phyloP scores from a whole-genome alignment of 805 yeast species.

The Maudiozyma barnettii region DNA sequence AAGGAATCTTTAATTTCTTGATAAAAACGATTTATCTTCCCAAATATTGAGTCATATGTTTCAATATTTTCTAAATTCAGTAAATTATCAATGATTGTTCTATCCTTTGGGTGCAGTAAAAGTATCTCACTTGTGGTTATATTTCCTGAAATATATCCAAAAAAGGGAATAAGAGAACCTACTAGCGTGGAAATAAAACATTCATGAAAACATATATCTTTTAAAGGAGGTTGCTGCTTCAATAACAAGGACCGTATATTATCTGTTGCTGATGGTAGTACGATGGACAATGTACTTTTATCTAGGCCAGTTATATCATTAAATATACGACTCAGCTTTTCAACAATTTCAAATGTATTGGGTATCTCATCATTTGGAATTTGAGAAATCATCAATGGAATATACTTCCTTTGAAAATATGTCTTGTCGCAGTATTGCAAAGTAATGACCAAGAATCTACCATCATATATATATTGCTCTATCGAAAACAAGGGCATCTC shows the following conservation, averaged over 20 bases:
- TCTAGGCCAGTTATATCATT: background rate
- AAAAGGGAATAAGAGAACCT: conserved; percentile 1
- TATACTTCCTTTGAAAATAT: background rate
- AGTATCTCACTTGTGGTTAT: background rate
- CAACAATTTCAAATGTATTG: too few relatives aligned
- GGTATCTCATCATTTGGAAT: too few relatives aligned
- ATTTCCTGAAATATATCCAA: background rate
- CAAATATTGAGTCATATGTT: conserved; percentile 8
- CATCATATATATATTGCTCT: conserved; percentile 5
- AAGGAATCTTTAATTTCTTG: conserved; percentile 5
- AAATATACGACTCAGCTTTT: background rate
- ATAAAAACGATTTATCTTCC: conserved; percentile 10
- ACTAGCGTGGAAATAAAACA: conserved; percentile 3
- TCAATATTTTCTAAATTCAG: conserved; percentile 7
- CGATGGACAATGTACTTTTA: background rate
- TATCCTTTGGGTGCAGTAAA: background rate
- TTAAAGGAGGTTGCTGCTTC: background rate
- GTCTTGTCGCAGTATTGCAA: conserved; percentile 8
- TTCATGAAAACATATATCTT: conserved; percentile 1
- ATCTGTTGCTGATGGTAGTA: background rate
- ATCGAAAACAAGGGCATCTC: conserved; percentile 5
- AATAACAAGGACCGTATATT: background rate
- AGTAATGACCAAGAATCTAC: conserved; percentile 5
- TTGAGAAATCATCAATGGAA: background rate
- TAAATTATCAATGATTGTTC: conserved; percentile 6